phyloP scores from a whole-genome alignment of 83 land plant species.

The Picea engelmannii region DNA sequence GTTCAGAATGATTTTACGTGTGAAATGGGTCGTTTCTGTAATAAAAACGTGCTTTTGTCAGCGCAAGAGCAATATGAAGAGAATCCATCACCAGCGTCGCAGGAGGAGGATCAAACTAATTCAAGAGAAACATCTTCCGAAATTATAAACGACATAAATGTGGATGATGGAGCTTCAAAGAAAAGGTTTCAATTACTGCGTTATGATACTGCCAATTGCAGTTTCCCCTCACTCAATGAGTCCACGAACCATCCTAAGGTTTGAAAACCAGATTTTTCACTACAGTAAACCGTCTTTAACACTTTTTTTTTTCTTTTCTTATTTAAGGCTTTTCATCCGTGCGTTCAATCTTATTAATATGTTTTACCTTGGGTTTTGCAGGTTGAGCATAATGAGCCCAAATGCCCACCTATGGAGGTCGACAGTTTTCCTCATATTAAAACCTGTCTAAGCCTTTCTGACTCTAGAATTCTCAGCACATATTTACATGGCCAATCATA shows the following conservation, averaged over 20 bases:
- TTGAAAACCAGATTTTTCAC: not conserved
- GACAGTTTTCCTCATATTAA: too few relatives aligned
- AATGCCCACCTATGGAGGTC: too few relatives aligned
- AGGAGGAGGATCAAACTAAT: not conserved
- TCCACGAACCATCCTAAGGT: not conserved
- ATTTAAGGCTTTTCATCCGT: too few relatives aligned
- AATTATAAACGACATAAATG: not conserved
- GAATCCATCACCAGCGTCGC: not conserved
- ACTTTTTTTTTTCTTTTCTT: too few relatives aligned
- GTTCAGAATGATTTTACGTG: not conserved
- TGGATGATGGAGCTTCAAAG: not conserved
- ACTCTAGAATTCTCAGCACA: too few relatives aligned
- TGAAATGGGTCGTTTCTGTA: not conserved
- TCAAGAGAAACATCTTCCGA: constrained; percentile 5
- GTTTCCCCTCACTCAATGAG: too few relatives aligned
- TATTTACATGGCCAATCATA: not conserved
- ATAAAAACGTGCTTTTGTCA: not conserved
- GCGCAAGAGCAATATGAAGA: not conserved
- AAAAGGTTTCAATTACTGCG: not conserved
- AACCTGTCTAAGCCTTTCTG: too few relatives aligned
- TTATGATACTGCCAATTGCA: too few relatives aligned
- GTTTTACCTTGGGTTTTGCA: not conserved
- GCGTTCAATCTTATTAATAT: too few relatives aligned
- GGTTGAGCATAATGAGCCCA: not conserved
- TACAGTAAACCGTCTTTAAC: too few relatives aligned